Conservation (phyloP, 805 yeast genomes). For the Saccharomycopsis olivae region DNA sequence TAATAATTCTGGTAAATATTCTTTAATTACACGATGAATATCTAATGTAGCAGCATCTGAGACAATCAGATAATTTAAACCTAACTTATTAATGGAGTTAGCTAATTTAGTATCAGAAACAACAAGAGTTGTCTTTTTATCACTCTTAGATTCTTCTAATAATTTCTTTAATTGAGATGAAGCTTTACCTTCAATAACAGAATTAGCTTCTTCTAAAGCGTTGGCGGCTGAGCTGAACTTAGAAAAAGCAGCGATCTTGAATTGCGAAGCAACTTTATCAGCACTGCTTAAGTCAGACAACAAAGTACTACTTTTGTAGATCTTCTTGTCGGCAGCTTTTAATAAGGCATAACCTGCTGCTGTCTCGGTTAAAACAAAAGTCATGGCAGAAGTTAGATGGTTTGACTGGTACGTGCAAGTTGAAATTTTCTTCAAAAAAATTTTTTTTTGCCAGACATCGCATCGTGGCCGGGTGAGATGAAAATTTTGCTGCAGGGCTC, state of each 20-base stretch:
- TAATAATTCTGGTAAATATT: conserved; percentile 83
- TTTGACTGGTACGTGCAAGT: no score
- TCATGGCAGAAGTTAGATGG: conserved; percentile 33
- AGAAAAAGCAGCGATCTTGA: conserved; percentile 91
- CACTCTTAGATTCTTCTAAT: conserved; percentile 64
- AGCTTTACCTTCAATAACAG: conserved; percentile 89
- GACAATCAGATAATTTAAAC: conserved; percentile 75
- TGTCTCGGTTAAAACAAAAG: conserved; percentile 91
- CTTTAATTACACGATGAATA: conserved; percentile 90
- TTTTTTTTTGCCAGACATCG: no score
- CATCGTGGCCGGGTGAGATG: no score
- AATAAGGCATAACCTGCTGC: conserved; percentile 98
- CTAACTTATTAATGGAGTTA: conserved; percentile 90
- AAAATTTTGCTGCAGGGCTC: no score
- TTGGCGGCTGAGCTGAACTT: conserved; percentile 90
- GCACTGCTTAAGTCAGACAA: conserved; percentile 70
- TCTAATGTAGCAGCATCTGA: conserved; percentile 94
- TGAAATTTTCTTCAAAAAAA: no score
- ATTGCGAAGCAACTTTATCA: conserved; percentile 78
- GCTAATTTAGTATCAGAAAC: conserved; percentile 95
- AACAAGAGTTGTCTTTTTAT: conserved; percentile 76
- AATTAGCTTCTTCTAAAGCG: conserved; percentile 90
- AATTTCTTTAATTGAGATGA: conserved; percentile 71
- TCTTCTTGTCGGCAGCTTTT: conserved; percentile 95
- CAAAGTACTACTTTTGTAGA: conserved; percentile 72